Conservation (phyloP, 192 early-diverging fungal species). For the Geranomyces michiganensis region DNA sequence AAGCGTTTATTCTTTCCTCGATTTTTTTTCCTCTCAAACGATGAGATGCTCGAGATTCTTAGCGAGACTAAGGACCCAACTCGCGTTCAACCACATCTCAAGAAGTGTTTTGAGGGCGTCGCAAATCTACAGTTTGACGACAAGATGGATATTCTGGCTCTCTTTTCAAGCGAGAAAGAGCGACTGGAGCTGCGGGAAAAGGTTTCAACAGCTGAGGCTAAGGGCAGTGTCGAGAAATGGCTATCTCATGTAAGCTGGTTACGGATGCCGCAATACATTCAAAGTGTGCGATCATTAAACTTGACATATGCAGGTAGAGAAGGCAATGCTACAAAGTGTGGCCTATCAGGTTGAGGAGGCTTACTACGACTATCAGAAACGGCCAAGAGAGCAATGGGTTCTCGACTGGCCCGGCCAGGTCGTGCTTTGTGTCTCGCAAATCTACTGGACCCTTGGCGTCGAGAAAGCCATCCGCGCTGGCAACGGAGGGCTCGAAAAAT, state of each 20-base stretch:
- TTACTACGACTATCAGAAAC: constrained; percentile 52
- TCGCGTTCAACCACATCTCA: constrained; percentile 66
- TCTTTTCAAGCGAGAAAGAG: constrained; percentile 63
- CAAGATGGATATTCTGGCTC: constrained; percentile 57
- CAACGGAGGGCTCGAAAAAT: constrained; percentile 57
- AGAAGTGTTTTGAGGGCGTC: constrained; percentile 69
- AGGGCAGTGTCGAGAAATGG: constrained; percentile 70
- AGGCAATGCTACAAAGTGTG: constrained; percentile 61
- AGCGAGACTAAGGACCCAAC: constrained; percentile 69
- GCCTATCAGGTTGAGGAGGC: constrained; percentile 51
- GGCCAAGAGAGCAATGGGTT: constrained; percentile 61
- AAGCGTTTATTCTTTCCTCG: constrained; percentile 65
- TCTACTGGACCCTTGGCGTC: constrained; percentile 63
- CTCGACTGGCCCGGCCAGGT: constrained; percentile 70
- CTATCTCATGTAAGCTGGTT: constrained; percentile 38
- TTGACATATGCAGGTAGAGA: constrained; percentile 47
- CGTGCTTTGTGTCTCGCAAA: constrained; percentile 60
- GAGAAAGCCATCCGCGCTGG: constrained; percentile 56
- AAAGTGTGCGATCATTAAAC: not conserved
- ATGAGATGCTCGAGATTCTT: constrained; percentile 71
- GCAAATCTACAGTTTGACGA: constrained; percentile 61
- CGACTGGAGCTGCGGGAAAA: constrained; percentile 51
- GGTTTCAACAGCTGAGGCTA: constrained; percentile 62
- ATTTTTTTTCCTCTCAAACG: constrained; percentile 70
- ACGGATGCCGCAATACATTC: not conserved